Conservation (phyloP, 495 filamentous ascomycete genomes). For the Aspergillus avenaceus region DNA sequence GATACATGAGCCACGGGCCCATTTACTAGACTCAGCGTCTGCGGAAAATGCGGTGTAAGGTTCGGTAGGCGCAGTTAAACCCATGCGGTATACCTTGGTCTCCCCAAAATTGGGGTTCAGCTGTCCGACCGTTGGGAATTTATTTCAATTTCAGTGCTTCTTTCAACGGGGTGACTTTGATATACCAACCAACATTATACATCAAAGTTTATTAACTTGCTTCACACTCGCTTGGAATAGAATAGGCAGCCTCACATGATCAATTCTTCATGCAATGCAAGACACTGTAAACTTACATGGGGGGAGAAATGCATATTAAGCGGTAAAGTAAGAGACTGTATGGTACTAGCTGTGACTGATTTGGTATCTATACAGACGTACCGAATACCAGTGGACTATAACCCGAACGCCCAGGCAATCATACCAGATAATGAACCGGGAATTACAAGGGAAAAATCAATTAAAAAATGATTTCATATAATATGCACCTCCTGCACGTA, state of each 20-base stretch:
- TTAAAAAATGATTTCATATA: no score
- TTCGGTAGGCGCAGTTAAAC: background rate
- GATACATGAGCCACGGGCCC: background rate
- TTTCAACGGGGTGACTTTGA: background rate
- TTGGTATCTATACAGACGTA: background rate
- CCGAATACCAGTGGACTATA: background rate
- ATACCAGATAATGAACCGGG: no score
- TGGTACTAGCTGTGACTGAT: background rate
- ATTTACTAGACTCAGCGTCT: constrained; percentile 6
- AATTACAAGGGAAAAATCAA: no score
- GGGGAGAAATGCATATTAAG: constrained; percentile 7
- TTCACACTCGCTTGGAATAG: no score
- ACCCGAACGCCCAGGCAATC: no score
- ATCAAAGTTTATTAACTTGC: no score
- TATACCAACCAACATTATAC: no score
- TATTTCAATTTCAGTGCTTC: background rate
- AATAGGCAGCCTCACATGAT: constrained; percentile 34
- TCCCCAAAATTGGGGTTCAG: background rate
- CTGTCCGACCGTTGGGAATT: constrained; percentile 1
- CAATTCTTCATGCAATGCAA: constrained; percentile 40
- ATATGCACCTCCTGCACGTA: no score
- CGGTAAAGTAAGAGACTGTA: background rate
- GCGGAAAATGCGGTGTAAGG: constrained; percentile 19
- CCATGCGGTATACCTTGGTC: background rate
- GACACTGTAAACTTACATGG: constrained; percentile 19